These are phyloP conservation scores for Glutinoglossum americanum DNA, from an alignment of 495 filamentous ascomycete genomes.

Conservation along the genomic window DNA sequence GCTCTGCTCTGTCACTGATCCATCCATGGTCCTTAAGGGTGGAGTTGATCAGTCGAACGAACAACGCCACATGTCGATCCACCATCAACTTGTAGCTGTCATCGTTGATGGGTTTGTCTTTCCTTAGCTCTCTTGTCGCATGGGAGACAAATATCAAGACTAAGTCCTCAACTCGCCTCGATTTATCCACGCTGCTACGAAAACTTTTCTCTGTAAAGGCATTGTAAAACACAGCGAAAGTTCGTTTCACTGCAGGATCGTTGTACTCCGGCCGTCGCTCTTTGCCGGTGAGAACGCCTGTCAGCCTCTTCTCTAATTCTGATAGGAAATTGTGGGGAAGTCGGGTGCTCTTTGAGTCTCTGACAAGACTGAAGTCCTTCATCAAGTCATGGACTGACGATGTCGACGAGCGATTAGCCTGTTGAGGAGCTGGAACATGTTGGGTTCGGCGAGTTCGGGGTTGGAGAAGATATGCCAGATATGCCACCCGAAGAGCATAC, in stretches of 20 bases:
- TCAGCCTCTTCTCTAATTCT: constrained; percentile 46
- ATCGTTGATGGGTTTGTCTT: constrained; percentile 62
- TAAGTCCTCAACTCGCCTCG: constrained; percentile 76
- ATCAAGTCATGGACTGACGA: constrained; percentile 48
- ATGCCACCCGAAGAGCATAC: constrained; percentile 77
- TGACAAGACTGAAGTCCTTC: constrained; percentile 53
- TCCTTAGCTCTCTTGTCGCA: constrained; percentile 72
- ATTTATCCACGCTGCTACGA: constrained; percentile 69
- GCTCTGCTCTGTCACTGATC: constrained; percentile 61
- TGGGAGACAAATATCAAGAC: constrained; percentile 77
- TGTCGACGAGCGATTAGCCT: constrained; percentile 43
- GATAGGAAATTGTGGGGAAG: constrained; percentile 62
- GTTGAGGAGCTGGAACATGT: constrained; percentile 46
- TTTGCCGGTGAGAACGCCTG: constrained; percentile 41
- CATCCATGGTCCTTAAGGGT: constrained; percentile 63
- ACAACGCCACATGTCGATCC: constrained; percentile 85
- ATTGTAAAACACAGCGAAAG: constrained; percentile 63
- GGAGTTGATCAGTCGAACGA: constrained; percentile 66
- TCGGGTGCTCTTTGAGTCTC: constrained; percentile 52
- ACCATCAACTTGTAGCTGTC: constrained; percentile 83
- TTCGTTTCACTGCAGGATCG: constrained; percentile 54
- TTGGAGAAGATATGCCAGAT: constrained; percentile 80
- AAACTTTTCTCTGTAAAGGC: constrained; percentile 50
- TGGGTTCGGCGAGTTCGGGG: constrained; percentile 73
- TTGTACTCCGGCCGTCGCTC: constrained; percentile 59